Evolutionary conservation across 805 yeast genomes (phyloP).

Genomic region (Zygoascus bituminiphila): DNA sequence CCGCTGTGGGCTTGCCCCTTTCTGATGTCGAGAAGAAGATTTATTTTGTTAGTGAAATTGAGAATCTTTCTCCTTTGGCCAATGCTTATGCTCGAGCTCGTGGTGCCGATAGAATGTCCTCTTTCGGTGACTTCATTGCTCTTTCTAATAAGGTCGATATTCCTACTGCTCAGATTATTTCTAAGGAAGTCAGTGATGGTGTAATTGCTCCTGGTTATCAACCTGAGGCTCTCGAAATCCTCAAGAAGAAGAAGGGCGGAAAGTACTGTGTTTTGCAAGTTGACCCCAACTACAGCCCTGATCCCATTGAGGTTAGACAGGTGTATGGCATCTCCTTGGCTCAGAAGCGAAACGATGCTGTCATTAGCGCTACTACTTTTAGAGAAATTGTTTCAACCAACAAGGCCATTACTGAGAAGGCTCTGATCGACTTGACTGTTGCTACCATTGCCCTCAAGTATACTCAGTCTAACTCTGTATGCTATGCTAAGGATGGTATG

Average conservation of each 20-base stretch:
- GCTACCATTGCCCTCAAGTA: slow-evolving; percentile 96
- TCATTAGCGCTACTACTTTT: slow-evolving; percentile 82
- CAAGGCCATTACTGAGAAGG: slow-evolving; percentile 85
- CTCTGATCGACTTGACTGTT: slow-evolving; percentile 85
- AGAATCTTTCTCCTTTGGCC: slow-evolving; percentile 92
- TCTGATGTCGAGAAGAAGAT: slow-evolving; percentile 86
- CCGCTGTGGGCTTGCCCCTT: slow-evolving; percentile 92
- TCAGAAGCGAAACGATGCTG: slow-evolving; percentile 97
- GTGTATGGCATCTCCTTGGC: slow-evolving; percentile 93
- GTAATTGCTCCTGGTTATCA: slow-evolving; percentile 96
- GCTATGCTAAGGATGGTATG: slow-evolving; percentile 99
- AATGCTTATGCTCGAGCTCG: slow-evolving; percentile 98
- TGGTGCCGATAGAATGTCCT: slow-evolving; percentile 99
- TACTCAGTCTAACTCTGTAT: slow-evolving; percentile 97
- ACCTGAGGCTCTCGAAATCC: slow-evolving; percentile 82
- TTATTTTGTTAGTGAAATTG: slow-evolving; percentile 91
- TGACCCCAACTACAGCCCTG: slow-evolving; percentile 90
- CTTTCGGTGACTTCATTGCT: slow-evolving; percentile 98
- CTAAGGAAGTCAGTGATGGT: slow-evolving; percentile 97
- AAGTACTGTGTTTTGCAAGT: slow-evolving; percentile 94
- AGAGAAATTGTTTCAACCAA: slow-evolving; percentile 84
- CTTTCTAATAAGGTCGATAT: slow-evolving; percentile 92
- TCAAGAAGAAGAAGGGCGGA: slow-evolving; percentile 91
- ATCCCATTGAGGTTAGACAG: slow-evolving; percentile 75
- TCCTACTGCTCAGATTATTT: slow-evolving; percentile 93